phyloP scores from a whole-genome alignment of 2,329 filamentous ascomycete genomes.

The Neofusicoccum cordaticola region DNA sequence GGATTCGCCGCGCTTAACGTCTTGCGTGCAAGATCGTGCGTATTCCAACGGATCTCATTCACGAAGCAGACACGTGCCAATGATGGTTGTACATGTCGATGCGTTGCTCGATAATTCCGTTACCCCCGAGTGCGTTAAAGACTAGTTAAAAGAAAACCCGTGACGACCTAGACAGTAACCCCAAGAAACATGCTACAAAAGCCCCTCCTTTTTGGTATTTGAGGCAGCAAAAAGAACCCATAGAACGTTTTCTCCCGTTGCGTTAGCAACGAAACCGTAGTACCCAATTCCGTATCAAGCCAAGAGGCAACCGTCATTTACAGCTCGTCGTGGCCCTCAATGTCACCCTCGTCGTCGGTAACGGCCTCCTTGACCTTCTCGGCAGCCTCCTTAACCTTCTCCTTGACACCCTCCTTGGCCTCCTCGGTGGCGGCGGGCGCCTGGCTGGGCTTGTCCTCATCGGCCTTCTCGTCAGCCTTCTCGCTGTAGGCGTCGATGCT shows the following conservation, averaged over 20 bases:
- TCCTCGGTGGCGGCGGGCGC: slow-evolving; percentile 43
- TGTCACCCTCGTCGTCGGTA: slow-evolving; percentile 30
- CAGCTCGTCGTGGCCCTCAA: slow-evolving; percentile 66
- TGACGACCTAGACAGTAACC: not conserved
- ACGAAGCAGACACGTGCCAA: not conserved
- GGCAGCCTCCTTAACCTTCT: slow-evolving; percentile 21
- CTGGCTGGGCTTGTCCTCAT: slow-evolving; percentile 45
- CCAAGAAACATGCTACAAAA: not conserved
- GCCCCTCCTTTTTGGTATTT: not conserved
- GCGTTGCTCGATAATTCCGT: not conserved
- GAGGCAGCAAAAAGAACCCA: slow-evolving; percentile 5
- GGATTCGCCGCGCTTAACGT: too few species aligned
- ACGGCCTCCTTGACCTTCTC: slow-evolving; percentile 37
- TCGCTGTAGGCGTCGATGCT: slow-evolving; percentile 65
- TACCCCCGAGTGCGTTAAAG: not conserved
- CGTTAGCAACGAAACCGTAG: not conserved
- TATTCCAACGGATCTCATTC: not conserved
- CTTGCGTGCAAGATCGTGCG: not conserved
- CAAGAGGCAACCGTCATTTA: slow-evolving; percentile 45
- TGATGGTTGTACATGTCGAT: not conserved
- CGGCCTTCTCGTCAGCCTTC: slow-evolving; percentile 55
- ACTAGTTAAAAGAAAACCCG: too few species aligned
- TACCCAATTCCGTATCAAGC: not conserved
- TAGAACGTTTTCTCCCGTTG: slow-evolving; percentile 1
- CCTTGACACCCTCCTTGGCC: slow-evolving; percentile 42